Conservation (phyloP, 2,329 filamentous ascomycete genomes). For the Pseudopyricularia cyperi region DNA sequence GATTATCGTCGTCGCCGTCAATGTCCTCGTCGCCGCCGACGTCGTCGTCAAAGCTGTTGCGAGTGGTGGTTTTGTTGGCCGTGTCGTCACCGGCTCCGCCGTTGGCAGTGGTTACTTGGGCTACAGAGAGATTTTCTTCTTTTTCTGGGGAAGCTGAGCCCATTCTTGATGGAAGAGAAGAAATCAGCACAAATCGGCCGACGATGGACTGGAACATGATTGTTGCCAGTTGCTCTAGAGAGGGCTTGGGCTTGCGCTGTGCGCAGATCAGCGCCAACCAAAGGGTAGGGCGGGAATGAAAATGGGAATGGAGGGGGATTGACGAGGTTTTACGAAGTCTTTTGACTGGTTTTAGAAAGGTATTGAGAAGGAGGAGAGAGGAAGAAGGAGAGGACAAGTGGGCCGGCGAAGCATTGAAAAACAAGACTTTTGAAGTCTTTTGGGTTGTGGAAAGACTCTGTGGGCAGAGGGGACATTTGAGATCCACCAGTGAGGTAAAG, state of each 20-base stretch:
- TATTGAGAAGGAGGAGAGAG: no score
- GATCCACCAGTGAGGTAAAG: no score
- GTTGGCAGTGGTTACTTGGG: background rate
- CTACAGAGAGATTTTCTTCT: background rate
- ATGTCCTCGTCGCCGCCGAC: constrained; percentile 16
- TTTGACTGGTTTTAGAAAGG: no score
- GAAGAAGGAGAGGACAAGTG: no score
- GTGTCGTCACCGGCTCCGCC: background rate
- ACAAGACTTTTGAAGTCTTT: no score
- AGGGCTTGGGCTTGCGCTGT: background rate
- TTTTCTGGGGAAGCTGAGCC: background rate
- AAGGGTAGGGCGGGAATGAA: background rate
- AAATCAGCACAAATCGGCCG: background rate
- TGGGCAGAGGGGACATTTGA: no score
- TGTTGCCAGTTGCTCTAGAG: background rate
- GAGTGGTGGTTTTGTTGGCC: background rate
- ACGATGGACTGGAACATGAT: background rate
- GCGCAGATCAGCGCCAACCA: background rate
- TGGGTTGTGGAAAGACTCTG: no score
- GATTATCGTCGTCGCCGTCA: constrained; percentile 23
- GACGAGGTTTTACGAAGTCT: no score
- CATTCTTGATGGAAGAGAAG: background rate
- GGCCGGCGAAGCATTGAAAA: no score
- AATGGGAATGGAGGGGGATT: no score
- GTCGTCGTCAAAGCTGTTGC: background rate